Evolutionary conservation across 495 filamentous ascomycete species (phyloP).

Genomic region (Beverwykella pulmonaria): DNA sequence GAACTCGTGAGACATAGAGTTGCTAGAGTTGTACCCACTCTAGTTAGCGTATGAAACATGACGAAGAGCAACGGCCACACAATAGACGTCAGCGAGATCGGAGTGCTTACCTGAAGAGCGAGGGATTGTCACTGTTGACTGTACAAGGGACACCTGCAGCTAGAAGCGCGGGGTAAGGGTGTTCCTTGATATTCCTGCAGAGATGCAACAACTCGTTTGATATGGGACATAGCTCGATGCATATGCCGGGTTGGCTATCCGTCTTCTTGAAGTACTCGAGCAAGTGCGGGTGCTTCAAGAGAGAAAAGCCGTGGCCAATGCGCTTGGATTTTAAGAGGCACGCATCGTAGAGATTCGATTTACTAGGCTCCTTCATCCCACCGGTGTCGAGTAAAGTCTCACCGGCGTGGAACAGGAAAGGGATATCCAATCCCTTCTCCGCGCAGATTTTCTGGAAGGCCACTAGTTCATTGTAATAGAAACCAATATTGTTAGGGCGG

Average conservation of each 20-base stretch:
- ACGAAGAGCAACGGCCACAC: background rate
- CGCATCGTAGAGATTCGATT: constrained; percentile 48
- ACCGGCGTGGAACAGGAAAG: constrained; percentile 50
- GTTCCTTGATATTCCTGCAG: constrained; percentile 47
- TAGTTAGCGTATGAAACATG: constrained; percentile 2
- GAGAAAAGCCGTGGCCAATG: constrained; percentile 46
- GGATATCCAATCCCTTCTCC: constrained; percentile 40
- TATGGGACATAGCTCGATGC: constrained; percentile 48
- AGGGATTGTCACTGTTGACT: constrained; percentile 48
- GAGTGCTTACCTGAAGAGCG: constrained; percentile 44
- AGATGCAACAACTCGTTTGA: constrained; percentile 50
- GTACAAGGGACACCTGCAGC: constrained; percentile 47
- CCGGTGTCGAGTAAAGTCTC: constrained; percentile 48
- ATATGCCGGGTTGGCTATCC: constrained; percentile 29
- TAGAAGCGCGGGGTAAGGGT: constrained; percentile 45
- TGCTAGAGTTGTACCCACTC: constrained; percentile 30
- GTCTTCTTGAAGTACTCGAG: constrained; percentile 43
- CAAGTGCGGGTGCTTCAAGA: constrained; percentile 46
- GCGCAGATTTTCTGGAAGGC: constrained; percentile 43
- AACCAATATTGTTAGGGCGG: constrained; percentile 45
- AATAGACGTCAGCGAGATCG: background rate
- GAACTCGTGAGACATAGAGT: constrained; percentile 47
- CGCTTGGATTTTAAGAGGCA: constrained; percentile 44
- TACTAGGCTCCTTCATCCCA: constrained; percentile 43
- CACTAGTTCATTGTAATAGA: constrained; percentile 43